Base-by-base conservation (phyloP, 768 basidiomycete species). In the Dendrothele bispora region DNA sequence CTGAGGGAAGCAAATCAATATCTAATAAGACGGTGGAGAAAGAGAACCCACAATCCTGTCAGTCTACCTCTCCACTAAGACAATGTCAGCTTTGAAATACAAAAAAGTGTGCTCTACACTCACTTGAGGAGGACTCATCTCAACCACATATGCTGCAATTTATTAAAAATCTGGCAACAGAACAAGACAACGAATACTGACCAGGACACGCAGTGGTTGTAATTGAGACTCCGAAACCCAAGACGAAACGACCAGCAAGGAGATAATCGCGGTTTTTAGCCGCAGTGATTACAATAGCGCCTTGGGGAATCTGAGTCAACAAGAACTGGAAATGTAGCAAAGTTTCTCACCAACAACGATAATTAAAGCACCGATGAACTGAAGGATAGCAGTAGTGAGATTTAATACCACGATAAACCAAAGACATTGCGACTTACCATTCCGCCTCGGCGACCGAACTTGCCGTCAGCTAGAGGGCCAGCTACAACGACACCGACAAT, bases 111-210 rank as follows among this genome's bases (percentile, higher is more conserved):
- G 18, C 22, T n/a, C n/a, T n/a, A 26, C 38, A 50, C 58, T 36
- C 52, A 70, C 71, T 53, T 78, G 77, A 15, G 79, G 78, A 37
- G 82, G 82, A 11, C 78, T 75, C 61, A 83, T 78, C 60, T 84
- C 82, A 17, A 76, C 73, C 7, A 75, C 73, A 58, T 81, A 82
- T 14, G 75, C 62, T 60, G 63, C 30, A n/a, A 32, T 32, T 32
- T 32, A 10, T 10, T 10, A n/a, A n/a, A n/a, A 32, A 10, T 10
- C 30, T n/a, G n/a, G n/a, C 30, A 2, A 67, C 60, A 43, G 57
- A 59, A 36, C 49, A 52, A 10, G 63, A 63, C 56, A 68, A 58
- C 53, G 66, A 61, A 43, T 57, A 52, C n/a, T 15, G 29, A 4
- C n/a, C 10, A 25, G 73, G 70, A 2, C 71, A 70, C 1, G 73